Conservation (phyloP, 257 asterid genomes). For the Lycium ferocissimum region DNA sequence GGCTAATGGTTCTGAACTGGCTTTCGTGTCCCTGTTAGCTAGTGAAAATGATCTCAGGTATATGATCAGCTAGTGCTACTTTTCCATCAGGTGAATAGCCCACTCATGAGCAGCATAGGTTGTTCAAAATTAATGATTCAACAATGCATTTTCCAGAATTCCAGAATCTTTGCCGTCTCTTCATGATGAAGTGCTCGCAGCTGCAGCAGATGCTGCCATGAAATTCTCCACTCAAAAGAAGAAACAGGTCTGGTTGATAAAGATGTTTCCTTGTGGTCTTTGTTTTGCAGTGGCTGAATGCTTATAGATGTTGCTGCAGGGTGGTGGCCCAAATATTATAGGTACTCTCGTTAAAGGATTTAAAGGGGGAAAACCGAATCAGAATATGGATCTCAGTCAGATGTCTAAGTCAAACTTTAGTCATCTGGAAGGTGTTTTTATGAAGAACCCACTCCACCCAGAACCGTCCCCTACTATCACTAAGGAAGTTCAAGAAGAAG, state of each 20-base stretch:
- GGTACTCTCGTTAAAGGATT: conserved; percentile 76
- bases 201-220: conserved; percentile 76
- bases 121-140: conserved; percentile 22
- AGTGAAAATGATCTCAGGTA: conserved; percentile 84
- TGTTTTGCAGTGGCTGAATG: conserved; percentile 32
- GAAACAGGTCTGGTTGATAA: conserved; percentile 59
- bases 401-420: conserved; percentile 49
- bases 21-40: conserved; percentile 68
- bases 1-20: conserved; percentile 85
- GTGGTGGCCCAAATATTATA: conserved; percentile 60
- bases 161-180: conserved; percentile 83
- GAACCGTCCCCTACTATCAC: conserved; percentile 38
- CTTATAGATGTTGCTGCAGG: conserved; percentile 56
- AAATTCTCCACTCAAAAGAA: conserved; percentile 60
- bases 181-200: conserved; percentile 89
- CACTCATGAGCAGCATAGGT: conserved; percentile 35
- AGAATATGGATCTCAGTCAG: conserved; percentile 39
- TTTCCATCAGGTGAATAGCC: conserved; percentile 31
- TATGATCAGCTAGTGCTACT: conserved; percentile 29
- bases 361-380: conserved; percentile 55
- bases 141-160: conserved; percentile 52
- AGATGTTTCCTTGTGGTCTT: conserved; percentile 36
- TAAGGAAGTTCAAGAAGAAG: conserved; percentile 48
- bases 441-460: conserved; percentile 51
- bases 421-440: conserved; percentile 67